Base-by-base conservation (phyloP, 345 rosid species). In the Aurinia saxatilis region DNA sequence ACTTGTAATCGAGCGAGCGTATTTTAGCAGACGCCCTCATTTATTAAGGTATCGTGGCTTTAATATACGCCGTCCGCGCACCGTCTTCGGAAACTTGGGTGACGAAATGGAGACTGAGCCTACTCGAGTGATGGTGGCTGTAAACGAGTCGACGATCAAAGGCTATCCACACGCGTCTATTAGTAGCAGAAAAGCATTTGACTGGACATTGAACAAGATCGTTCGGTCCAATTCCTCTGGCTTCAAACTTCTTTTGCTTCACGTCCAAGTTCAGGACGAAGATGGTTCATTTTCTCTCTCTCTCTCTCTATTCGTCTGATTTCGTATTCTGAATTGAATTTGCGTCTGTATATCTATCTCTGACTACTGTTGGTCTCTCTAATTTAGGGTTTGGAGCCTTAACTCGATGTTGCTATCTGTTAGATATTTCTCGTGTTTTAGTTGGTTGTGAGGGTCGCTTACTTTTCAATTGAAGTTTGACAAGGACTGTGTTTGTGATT, bases 141-240 rank as follows among this genome's bases (percentile, higher is more conserved):
- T 90, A 80, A 90, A 82, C 76, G 86, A 90, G 81, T 93, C 99
- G 17, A 81, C 96, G n/a, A 75, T 90, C 62, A 85, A 72, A 74
- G 91, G 96, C 5, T 90, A 93, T 37, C 97, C 96, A 1, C 87
- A 90, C 73, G 74, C 99, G n/a, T 87, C 99, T 36, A 93, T 93
- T 18, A 93, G 99, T 67, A 78, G 97, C 85, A 80, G 63, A 42
- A 83, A 95, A 42, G 99, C 99, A 23, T 93, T 90, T 75, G 95
- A 85, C 48, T 93, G 99, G 99, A 84, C 88, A 25, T 73, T 90
- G 63, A 63, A 78, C 69, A 93, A 90, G 89, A 87, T 93, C 68
- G 84, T 93, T 18, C 83, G 88, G 40, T 80, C 87, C 7, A 93
- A 90, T 58, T 73, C 84, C 23, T 38, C 85, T 30, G 97, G 84